A percentile compares a stretch with the other conserved stretches of the same genome.
Conservation (phyloP, 345 rosid genomes). For the Dimocarpus longan region DNA sequence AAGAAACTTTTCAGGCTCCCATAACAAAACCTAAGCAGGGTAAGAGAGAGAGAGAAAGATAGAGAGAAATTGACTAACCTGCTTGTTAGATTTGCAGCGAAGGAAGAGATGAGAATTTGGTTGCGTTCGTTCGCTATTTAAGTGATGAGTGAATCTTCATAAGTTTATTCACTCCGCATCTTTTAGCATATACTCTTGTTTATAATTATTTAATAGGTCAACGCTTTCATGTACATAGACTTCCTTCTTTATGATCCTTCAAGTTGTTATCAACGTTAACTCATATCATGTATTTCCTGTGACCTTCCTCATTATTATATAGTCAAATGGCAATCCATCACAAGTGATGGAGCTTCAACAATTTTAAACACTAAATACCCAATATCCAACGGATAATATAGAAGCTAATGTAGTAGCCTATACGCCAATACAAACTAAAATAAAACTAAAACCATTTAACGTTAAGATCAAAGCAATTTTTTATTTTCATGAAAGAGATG, state of each 20-base stretch:
- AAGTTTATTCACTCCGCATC: constrained; percentile 7
- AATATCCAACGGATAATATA: too few species aligned
- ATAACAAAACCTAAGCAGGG: background rate
- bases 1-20: background rate
- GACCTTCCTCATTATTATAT: background rate
- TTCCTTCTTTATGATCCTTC: background rate
- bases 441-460: background rate
- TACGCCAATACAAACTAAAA: too few species aligned
- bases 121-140: background rate
- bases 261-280: background rate
- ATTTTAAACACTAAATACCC: background rate
- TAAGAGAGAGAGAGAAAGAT: background rate
- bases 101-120: constrained; percentile 5
- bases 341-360: background rate
- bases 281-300: background rate
- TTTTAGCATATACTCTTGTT: background rate
- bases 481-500: too few species aligned
- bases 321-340: background rate
- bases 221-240: background rate
- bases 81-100: background rate
- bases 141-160: background rate
- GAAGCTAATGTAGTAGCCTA: too few species aligned
- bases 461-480: too few species aligned
- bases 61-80: constrained; percentile 4
- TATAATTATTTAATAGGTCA: background rate